Base-by-base conservation (phyloP, 225 moss, liverwort and hornwort species). In the Rhytidiadelphus loreus region DNA sequence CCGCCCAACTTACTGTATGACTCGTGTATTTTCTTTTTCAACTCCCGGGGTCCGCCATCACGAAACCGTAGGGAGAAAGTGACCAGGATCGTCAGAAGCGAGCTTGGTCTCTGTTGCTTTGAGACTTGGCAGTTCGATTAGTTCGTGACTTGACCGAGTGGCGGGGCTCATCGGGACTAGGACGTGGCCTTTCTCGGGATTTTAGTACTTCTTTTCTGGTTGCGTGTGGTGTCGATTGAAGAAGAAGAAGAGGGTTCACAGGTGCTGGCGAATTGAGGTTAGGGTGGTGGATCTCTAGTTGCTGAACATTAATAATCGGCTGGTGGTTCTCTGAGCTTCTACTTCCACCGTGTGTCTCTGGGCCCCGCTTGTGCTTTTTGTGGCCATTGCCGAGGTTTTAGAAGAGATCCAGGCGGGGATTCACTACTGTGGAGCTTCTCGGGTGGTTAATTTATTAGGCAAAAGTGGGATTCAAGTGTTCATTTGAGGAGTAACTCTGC, bases 251-350 rank as follows among this genome's bases (percentile, higher is more conserved):
- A 82, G 69, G 69, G 60, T 44, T 76, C 28, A 4, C 52, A 71
- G 64, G 44, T 44, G 77, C 53, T 82, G 73, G n/a, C 23, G 48
- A 91, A 64, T 91, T 91, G 16, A 56, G 83, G 28, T 48, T n/a
- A 65, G 46, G 63, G 81, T 48, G 62, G 24, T 89, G 89, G 91
- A 89, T 91, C 91, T 76, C 30, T 43, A 33, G 46, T 59, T 89
- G 76, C 33, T n/a, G 66, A 80, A 44, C 57, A 35, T 57, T 46
- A 16, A 3, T 44, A 46, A 64, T 82, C 35, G 1, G 50, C 24
- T 37, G 63, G 46, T 62, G 64, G 11, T 24, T 63, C 33, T 37
- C 29, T 80, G 80, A 80, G 80, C 76, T 83, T 69, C 55, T 69
- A 29, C 12, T 28, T 43, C 21, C 63, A 12, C 16, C 39, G 32